Percentiles rank a stretch among this genome's conserved stretches.
phyloP scores from a whole-genome alignment of 306 rosid species.

The Lablab purpureus region DNA sequence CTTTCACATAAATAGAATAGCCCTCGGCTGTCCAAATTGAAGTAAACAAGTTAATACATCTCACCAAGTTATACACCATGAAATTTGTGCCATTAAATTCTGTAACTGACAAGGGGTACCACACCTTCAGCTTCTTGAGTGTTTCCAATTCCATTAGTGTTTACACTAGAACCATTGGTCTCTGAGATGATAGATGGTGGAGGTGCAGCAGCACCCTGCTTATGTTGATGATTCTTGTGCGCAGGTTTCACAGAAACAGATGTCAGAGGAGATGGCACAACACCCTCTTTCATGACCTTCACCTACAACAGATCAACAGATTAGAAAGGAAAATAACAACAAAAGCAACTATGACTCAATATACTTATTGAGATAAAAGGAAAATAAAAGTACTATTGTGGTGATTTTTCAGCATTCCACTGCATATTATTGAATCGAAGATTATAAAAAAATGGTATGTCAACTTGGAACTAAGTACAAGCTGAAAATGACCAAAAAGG shows the following conservation, averaged over 20 bases:
- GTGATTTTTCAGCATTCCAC: slow-evolving; percentile 17
- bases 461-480: background rate
- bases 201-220: slow-evolving; percentile 53
- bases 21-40: slow-evolving; percentile 68
- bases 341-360: background rate
- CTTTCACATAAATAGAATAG: slow-evolving; percentile 74
- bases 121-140: slow-evolving; percentile 74
- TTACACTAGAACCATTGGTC: slow-evolving; percentile 43
- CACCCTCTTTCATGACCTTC: slow-evolving; percentile 67
- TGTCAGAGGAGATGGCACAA: slow-evolving; percentile 44
- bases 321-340: slow-evolving; percentile 20
- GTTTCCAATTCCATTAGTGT: slow-evolving; percentile 53
- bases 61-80: background rate
- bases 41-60: slow-evolving; percentile 8
- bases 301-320: slow-evolving; percentile 47
- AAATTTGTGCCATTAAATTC: background rate
- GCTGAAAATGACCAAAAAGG: slow-evolving; percentile 11
- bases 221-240: slow-evolving; percentile 57
- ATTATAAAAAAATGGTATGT: slow-evolving; percentile 24
- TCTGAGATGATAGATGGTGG: slow-evolving; percentile 52
- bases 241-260: slow-evolving; percentile 54
- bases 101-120: background rate
- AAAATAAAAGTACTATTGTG: background rate
- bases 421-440: slow-evolving; percentile 5
- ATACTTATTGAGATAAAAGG: background rate